Percentiles rank a stretch among this genome's conserved stretches.
Evolutionary conservation across 345 rosid species (phyloP).

Genomic region (Corymbia maculata): DNA sequence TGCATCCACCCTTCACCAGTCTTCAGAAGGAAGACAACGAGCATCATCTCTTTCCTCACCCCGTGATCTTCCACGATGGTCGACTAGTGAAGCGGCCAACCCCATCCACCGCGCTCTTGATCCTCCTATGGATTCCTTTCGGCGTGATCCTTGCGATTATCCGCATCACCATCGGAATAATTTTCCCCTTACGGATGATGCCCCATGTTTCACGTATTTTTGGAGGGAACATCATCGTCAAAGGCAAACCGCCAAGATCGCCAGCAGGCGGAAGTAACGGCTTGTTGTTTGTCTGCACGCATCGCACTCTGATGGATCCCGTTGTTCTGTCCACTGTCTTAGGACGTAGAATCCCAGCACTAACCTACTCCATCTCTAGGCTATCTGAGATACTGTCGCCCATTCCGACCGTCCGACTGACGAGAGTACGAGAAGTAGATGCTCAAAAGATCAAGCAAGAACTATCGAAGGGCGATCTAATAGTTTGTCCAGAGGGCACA

Average conservation of each 20-base stretch:
- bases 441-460: constrained; percentile 51
- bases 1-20: constrained; percentile 32
- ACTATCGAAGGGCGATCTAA: constrained; percentile 24
- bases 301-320: constrained; percentile 85
- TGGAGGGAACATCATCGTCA: constrained; percentile 56
- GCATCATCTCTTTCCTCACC: constrained; percentile 41
- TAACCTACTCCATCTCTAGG: constrained; percentile 74
- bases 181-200: constrained; percentile 62
- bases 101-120: constrained; percentile 56
- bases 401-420: constrained; percentile 70
- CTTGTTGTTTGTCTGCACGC: constrained; percentile 75
- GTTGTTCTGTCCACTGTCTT: constrained; percentile 65
- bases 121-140: constrained; percentile 81
- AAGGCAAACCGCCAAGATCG: constrained; percentile 66
- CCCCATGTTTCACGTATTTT: constrained; percentile 45
- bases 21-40: constrained; percentile 6
- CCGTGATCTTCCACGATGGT: constrained; percentile 92
- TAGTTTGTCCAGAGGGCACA: constrained; percentile 40
- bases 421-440: constrained; percentile 57
- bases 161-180: constrained; percentile 37
- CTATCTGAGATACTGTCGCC: constrained; percentile 76
- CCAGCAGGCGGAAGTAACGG: constrained; percentile 26
- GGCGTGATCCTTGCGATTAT: constrained; percentile 53
- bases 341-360: constrained; percentile 65
- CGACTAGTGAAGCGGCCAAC: constrained; percentile 85